Conservation (phyloP, 2,329 filamentous ascomycete genomes). For the Helicocarpus griseus region DNA sequence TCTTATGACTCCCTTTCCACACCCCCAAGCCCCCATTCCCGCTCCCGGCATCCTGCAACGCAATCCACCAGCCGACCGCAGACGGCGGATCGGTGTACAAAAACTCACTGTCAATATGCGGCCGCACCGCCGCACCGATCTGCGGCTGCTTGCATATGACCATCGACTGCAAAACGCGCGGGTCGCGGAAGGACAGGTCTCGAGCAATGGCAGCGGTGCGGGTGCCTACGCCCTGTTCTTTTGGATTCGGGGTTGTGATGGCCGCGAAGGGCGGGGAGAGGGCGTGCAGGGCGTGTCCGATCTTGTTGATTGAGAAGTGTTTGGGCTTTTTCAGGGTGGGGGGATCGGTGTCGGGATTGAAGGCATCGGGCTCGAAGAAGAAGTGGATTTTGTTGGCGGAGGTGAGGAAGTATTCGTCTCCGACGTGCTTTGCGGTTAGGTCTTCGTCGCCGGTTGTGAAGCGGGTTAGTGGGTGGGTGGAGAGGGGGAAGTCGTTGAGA, state of each 20-base stretch:
- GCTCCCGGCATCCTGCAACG: conserved; percentile 78
- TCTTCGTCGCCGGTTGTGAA: conserved; percentile 75
- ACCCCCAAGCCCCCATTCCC: conserved; percentile 88
- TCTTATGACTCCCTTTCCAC: conserved; percentile 68
- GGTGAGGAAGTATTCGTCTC: conserved; percentile 86
- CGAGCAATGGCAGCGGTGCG: conserved; percentile 56
- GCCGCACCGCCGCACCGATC: conserved; percentile 82
- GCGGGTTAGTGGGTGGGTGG: conserved; percentile 80
- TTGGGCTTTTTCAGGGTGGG: conserved; percentile 69
- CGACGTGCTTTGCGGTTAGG: conserved; percentile 59
- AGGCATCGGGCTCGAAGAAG: conserved; percentile 95
- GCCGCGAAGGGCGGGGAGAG: conserved; percentile 57
- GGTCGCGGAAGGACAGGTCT: conserved; percentile 64
- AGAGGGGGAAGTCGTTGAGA: conserved; percentile 66
- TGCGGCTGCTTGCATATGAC: conserved; percentile 97
- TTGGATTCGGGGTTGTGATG: conserved; percentile 33
- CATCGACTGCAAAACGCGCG: conserved; percentile 83
- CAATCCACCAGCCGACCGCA: conserved; percentile 96
- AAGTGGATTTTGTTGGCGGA: conserved; percentile 89
- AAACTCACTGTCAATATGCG: conserved; percentile 89
- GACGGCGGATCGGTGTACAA: conserved; percentile 81
- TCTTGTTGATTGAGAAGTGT: conserved; percentile 78
- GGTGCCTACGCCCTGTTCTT: conserved; percentile 12
- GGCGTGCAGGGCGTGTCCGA: conserved; percentile 66
- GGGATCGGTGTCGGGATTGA: conserved; percentile 35